Conservation (phyloP, 164 flowering plant genomes). For the Malania oleifera region DNA sequence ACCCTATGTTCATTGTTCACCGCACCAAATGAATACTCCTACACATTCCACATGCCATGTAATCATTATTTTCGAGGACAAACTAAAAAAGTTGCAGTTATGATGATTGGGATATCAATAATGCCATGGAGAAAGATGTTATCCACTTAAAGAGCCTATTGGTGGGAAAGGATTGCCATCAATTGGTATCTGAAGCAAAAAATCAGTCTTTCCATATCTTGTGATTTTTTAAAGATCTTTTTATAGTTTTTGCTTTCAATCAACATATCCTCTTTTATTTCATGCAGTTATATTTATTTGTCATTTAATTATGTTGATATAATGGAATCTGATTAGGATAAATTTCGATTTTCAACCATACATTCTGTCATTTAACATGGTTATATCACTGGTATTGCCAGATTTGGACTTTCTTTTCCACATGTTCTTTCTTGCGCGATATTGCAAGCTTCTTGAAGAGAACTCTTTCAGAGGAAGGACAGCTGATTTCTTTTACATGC, state of each 20-base stretch:
- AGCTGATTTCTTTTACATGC: constrained; percentile 99
- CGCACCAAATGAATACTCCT: too few relatives aligned
- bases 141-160: too few relatives aligned
- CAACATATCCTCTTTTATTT: background rate
- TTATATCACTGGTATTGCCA: constrained; percentile 31
- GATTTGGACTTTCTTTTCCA: constrained; percentile 98
- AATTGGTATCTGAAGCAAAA: too few relatives aligned
- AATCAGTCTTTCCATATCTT: too few relatives aligned
- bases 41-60: too few relatives aligned
- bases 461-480: constrained; percentile 98
- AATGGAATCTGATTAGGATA: background rate
- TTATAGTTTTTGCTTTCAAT: background rate
- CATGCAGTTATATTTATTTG: background rate
- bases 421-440: constrained; percentile 98
- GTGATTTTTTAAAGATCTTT: background rate
- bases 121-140: too few relatives aligned
- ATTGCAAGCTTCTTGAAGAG: constrained; percentile 99
- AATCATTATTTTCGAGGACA: too few relatives aligned
- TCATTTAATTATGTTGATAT: background rate
- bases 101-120: too few relatives aligned
- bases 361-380: constrained; percentile 6
- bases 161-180: too few relatives aligned
- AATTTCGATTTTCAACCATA: background rate
- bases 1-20: too few relatives aligned
- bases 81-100: too few relatives aligned